Conservation (phyloP, 345 rosid species). For the Citrus maxima region DNA sequence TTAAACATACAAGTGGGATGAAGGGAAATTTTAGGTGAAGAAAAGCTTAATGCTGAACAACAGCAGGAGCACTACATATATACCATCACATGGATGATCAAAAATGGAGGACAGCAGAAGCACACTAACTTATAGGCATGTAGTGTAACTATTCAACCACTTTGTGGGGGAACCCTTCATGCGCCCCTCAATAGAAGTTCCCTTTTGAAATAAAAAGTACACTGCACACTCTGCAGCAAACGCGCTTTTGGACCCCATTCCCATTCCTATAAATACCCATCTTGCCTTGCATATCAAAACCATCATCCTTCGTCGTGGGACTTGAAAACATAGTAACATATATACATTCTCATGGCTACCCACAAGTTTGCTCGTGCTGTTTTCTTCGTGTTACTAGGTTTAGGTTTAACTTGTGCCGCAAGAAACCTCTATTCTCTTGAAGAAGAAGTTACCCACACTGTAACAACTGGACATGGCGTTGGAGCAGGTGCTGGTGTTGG, state of each 20-base stretch:
- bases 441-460: slow-evolving; percentile 18
- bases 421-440: slow-evolving; percentile 36
- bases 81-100: not conserved
- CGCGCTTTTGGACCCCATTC: slow-evolving; percentile 11
- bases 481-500: slow-evolving; percentile 22
- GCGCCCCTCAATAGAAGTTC: not conserved
- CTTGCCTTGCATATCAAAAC: not conserved
- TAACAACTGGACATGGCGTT: slow-evolving; percentile 7
- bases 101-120: slow-evolving; percentile 39
- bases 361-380: slow-evolving; percentile 13
- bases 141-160: slow-evolving; percentile 7
- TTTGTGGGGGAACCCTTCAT: slow-evolving; percentile 4
- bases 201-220: slow-evolving; percentile 10
- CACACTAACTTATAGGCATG: slow-evolving; percentile 12
- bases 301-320: not conserved
- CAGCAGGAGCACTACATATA: not conserved
- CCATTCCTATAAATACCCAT: slow-evolving; percentile 34
- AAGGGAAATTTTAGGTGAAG: not conserved
- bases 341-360: slow-evolving; percentile 25
- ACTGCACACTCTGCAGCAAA: not conserved
- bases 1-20: not conserved
- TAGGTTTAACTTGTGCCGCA: slow-evolving; percentile 38
- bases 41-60: not conserved
- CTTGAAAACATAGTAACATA: not conserved
- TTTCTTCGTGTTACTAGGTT: slow-evolving; percentile 28